Conservation (phyloP, 2,329 filamentous ascomycete genomes). For the Teratosphaeria nubilosa region DNA sequence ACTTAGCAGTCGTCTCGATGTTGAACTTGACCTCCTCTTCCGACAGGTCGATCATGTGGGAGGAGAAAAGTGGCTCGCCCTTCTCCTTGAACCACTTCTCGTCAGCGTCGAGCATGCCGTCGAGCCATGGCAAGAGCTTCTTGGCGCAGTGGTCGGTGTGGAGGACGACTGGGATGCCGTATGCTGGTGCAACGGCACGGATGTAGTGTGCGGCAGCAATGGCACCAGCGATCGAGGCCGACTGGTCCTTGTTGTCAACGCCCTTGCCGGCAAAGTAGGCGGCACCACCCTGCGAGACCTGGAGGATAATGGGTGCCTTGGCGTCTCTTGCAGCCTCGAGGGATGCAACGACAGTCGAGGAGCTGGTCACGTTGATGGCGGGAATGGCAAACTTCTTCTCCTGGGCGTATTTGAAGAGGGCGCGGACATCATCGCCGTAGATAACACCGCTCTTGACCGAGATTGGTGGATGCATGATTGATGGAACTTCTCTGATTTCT, state of each 20-base stretch:
- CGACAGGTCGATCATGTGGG: conserved; percentile 97
- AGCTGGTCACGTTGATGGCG: conserved; percentile 73
- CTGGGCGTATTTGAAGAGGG: conserved; percentile 81
- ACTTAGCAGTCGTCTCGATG: conserved; percentile 81
- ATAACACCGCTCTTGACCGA: conserved; percentile 1
- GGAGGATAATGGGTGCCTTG: conserved; percentile 86
- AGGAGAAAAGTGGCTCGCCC: conserved; percentile 86
- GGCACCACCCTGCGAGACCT: conserved; percentile 86
- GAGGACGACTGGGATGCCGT: conserved; percentile 83
- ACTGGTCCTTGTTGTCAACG: conserved; percentile 71
- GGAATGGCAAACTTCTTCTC: conserved; percentile 79
- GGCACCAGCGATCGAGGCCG: conserved; percentile 78
- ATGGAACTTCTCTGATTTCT: neutral
- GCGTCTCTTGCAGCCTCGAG: conserved; percentile 91
- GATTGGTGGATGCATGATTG: neutral
- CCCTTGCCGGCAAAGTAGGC: conserved; percentile 54
- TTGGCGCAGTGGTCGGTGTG: conserved; percentile 99
- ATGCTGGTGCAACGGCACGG: conserved; percentile 73
- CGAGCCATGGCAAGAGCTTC: conserved; percentile 97
- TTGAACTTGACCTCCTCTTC: conserved; percentile 88
- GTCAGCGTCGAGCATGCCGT: conserved; percentile 89
- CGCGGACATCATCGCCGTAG: conserved; percentile 19
- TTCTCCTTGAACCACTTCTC: conserved; percentile 91
- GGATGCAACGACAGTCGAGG: conserved; percentile 71
- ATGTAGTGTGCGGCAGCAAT: conserved; percentile 90